Percentiles rank a stretch among this genome's conserved stretches.
These are phyloP conservation scores for Stephania japonica DNA, from an alignment of 164 flowering plant genomes.

Conservation along the genomic window DNA sequence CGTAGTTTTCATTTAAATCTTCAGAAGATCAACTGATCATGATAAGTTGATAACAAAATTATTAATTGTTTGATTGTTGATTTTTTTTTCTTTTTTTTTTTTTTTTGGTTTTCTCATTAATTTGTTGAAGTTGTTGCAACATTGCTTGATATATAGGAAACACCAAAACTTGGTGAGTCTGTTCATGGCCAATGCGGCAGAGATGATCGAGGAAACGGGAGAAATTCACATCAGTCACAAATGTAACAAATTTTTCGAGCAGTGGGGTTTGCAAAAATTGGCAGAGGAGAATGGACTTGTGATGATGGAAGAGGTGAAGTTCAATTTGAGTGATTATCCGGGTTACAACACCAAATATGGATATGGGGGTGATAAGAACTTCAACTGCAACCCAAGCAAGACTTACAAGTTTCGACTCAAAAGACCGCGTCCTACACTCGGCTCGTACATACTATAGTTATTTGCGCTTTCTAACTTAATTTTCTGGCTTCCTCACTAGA, in stretches of 20 bases:
- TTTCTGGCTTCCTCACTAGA: too few relatives aligned
- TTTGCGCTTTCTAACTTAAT: too few relatives aligned
- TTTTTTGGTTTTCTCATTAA: too few relatives aligned
- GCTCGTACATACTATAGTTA: too few relatives aligned
- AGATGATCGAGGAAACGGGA: not conserved
- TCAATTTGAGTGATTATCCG: constrained; percentile 1
- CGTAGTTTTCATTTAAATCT: not conserved
- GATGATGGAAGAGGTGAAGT: constrained; percentile 2
- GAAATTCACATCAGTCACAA: constrained; percentile 7
- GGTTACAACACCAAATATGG: constrained; percentile 5
- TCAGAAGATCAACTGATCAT: not conserved
- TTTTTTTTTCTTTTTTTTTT: too few relatives aligned
- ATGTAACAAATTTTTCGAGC: not conserved
- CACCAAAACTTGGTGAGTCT: not conserved
- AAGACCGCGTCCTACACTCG: too few relatives aligned
- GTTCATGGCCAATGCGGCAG: constrained; percentile 1
- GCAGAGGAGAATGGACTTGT: not conserved
- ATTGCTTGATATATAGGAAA: not conserved
- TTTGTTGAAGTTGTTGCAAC: too few relatives aligned
- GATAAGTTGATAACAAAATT: too few relatives aligned
- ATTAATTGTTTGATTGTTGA: too few relatives aligned
- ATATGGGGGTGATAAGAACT: constrained; percentile 1
- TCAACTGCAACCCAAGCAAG: not conserved
- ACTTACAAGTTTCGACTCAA: constrained; percentile 1
- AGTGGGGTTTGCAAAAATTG: constrained; percentile 2